A percentile compares a stretch with the other conserved stretches of the same genome.
These are phyloP conservation scores for Spathaspora sp. DNA, from an alignment of 805 yeast genomes.

Conservation along the genomic window DNA sequence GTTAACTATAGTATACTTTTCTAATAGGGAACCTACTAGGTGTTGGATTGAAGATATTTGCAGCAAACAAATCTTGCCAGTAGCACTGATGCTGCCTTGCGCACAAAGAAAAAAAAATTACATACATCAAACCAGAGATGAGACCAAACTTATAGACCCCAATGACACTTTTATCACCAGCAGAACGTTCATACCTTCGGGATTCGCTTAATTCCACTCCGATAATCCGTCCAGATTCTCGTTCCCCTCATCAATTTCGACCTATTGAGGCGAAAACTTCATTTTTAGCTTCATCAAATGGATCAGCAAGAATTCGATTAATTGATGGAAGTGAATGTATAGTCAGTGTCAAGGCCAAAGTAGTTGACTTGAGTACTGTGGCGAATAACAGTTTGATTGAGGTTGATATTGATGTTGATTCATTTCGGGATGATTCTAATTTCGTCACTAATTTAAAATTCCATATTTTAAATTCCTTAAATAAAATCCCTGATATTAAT, in stretches of 20 bases:
- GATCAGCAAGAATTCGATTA: conserved; percentile 82
- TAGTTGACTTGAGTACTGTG: conserved; percentile 38
- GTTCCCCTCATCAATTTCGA: conserved; percentile 70
- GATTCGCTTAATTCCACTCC: conserved; percentile 63
- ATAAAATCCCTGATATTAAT: conserved; percentile 43
- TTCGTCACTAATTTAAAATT: conserved; percentile 62
- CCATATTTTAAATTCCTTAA: conserved; percentile 51
- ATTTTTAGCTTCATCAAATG: conserved; percentile 84
- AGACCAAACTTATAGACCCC: neutral
- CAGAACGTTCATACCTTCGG: conserved; percentile 72
- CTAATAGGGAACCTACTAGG: no score
- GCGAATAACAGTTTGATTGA: conserved; percentile 45
- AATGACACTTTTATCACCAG: conserved; percentile 64
- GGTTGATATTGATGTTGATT: conserved; percentile 79
- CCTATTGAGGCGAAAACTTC: conserved; percentile 82
- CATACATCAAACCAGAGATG: neutral
- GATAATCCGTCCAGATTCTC: conserved; percentile 81
- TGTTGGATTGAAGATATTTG: no score
- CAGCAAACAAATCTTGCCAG: no score
- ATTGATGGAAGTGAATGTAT: conserved; percentile 93
- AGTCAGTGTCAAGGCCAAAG: conserved; percentile 85
- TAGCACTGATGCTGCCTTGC: no score
- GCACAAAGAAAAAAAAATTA: no score
- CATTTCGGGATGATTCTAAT: conserved; percentile 75
- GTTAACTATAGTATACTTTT: no score